Base-by-base conservation (phyloP, 352 stramenopile species). In the Peronospora belbahrii region DNA sequence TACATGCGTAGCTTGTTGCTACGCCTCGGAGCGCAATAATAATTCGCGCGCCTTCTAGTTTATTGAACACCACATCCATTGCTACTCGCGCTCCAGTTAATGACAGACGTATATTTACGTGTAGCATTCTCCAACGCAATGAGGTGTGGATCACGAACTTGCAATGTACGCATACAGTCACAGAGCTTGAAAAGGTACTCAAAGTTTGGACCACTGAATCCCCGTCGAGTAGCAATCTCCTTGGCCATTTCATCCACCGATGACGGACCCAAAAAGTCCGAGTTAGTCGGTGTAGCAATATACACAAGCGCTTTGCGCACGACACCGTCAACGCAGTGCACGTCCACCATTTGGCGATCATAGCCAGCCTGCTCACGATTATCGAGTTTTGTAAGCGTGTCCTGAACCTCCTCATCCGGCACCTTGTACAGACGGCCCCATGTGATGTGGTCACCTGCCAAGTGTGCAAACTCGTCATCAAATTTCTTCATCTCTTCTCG, bases 371-470 rank as follows among this genome's bases (percentile, higher is more conserved):
- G 70, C 44, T 95, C 85, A 40, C 85, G 81, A 50, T 85, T 79
- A 56, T 94, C 83, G 13, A 95, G 70, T 43, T 91, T 73, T 22
- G 69, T 67, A 25, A 95, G 62, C 37, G 81, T 89, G 56, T 67
- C 64, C 18, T 71, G 33, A n/a, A 92, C 65, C 52, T 90, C 71
- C 48, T 88, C 71, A 42, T 84, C 71, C 5, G 77, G 74, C 8
- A 95, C 77, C 47, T 86, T 85, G 57, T 93, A 95, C 15, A 95
- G 61, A 8, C 76, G 74, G n/a, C 85, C 85, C 82, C 82, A 94
- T 4, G 77, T 88, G 44, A 87, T 80, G 37, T 62, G 64, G 55
- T 89, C 62, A 51, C 62, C 68, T 34, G 62, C 59, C 24, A 84
- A 33, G 48, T 86, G 64, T n/a, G 74, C 72, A 51, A 82, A 65